A percentile compares a stretch with the other conserved stretches of the same genome.
Evolutionary conservation across 1,284 basidiomycete genomes (phyloP).

Genomic region (Cryptococcus jaspeensis): DNA sequence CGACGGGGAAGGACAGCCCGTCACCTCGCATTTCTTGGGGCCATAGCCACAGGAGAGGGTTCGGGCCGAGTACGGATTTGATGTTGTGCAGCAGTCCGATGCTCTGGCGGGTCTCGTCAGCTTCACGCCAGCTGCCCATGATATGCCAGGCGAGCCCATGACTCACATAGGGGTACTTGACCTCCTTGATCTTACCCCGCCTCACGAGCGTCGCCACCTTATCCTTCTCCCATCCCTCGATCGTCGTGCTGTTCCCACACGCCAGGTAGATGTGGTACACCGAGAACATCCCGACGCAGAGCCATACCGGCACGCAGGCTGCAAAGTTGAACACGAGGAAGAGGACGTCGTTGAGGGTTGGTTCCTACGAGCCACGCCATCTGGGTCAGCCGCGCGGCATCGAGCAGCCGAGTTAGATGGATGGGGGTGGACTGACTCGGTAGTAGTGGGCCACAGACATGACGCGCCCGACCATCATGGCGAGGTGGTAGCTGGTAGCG

Average conservation of each 20-base stretch:
- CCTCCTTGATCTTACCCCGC: slow-evolving; percentile 78
- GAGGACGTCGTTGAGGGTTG: slow-evolving; percentile 67
- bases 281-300: slow-evolving; percentile 85
- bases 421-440: slow-evolving; percentile 23
- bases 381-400: neutral
- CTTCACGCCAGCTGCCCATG: neutral
- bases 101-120: slow-evolving; percentile 57
- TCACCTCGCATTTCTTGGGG: slow-evolving; percentile 60
- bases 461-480: slow-evolving; percentile 70
- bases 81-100: slow-evolving; percentile 72
- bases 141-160: neutral
- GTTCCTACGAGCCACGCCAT: slow-evolving; percentile 57
- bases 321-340: slow-evolving; percentile 86
- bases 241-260: slow-evolving; percentile 85
- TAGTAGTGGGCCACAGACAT: slow-evolving; percentile 51
- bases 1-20: slow-evolving; percentile 74
- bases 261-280: slow-evolving; percentile 84
- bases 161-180: slow-evolving; percentile 90
- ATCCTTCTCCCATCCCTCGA: slow-evolving; percentile 91
- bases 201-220: slow-evolving; percentile 81
- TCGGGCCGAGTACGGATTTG: slow-evolving; percentile 70
- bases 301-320: slow-evolving; percentile 76
- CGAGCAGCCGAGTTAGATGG: slow-evolving; percentile 6
- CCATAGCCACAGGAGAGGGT: slow-evolving; percentile 77
- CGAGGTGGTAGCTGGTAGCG: slow-evolving; percentile 67